Conservation (phyloP, 1,139 yeast genomes). For the Diutina rugosa region DNA sequence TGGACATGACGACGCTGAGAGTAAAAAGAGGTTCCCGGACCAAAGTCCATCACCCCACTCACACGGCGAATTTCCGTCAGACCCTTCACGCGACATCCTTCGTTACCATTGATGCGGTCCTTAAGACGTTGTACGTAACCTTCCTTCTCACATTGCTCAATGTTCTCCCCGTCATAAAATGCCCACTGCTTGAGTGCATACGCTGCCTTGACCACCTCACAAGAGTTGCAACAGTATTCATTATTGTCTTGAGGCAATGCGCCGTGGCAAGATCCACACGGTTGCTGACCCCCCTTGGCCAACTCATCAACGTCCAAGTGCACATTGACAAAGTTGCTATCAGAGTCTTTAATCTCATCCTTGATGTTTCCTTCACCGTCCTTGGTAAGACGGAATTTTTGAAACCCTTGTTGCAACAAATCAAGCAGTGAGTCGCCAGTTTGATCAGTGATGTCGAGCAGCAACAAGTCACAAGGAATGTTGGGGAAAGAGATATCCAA, state of each 20-base stretch:
- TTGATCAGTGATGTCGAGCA: constrained; percentile 42
- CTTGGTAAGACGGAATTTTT: constrained; percentile 47
- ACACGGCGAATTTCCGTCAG: constrained; percentile 71
- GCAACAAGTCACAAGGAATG: constrained; percentile 62
- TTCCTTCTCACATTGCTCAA: constrained; percentile 83
- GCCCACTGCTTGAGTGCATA: constrained; percentile 77
- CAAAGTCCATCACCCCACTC: constrained; percentile 86
- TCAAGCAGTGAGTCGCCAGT: constrained; percentile 77
- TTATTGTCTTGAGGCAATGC: constrained; percentile 53
- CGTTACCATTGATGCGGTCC: constrained; percentile 39
- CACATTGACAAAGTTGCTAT: not conserved
- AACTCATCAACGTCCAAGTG: constrained; percentile 16
- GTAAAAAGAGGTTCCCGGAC: constrained; percentile 72
- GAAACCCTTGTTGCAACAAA: constrained; percentile 56
- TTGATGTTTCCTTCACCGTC: constrained; percentile 8
- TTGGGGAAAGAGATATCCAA: constrained; percentile 73
- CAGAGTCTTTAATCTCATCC: constrained; percentile 18
- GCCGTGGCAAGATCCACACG: constrained; percentile 88
- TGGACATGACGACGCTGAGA: constrained; percentile 57
- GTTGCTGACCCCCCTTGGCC: constrained; percentile 10
- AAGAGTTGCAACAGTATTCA: constrained; percentile 67
- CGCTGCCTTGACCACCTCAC: constrained; percentile 71
- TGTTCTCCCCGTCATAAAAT: constrained; percentile 73
- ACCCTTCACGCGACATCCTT: constrained; percentile 85
- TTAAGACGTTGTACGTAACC: constrained; percentile 59